These are phyloP conservation scores for Pseudozyma sp. DNA, from an alignment of 1,284 basidiomycete genomes.

Conservation along the genomic window DNA sequence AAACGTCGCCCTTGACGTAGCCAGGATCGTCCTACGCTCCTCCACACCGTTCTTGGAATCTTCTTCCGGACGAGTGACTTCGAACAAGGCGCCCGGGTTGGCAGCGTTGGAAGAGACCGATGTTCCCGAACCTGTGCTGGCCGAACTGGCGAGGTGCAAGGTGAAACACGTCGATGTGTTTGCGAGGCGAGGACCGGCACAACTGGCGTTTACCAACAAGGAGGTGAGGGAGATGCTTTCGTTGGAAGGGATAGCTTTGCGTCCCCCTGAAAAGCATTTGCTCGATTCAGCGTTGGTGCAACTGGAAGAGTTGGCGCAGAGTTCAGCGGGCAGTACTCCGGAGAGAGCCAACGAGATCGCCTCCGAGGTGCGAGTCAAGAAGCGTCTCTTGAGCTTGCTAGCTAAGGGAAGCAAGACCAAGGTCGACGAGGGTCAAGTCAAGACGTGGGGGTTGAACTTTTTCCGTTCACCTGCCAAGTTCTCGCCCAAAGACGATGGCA, in stretches of 20 bases:
- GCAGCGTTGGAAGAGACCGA: conserved; percentile 80
- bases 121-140: conserved; percentile 81
- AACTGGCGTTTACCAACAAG: conserved; percentile 93
- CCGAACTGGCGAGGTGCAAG: conserved; percentile 75
- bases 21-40: conserved; percentile 82
- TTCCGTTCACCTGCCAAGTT: conserved; percentile 60
- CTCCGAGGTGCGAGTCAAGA: conserved; percentile 69
- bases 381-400: conserved; percentile 75
- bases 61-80: conserved; percentile 11
- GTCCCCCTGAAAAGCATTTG: conserved; percentile 66
- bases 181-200: conserved; percentile 85
- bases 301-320: conserved; percentile 43
- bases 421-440: conserved; percentile 28
- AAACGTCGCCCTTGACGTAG: conserved; percentile 94
- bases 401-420: conserved; percentile 75
- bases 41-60: conserved; percentile 45
- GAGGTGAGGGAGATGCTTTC: conserved; percentile 91
- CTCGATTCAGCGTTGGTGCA: conserved; percentile 66
- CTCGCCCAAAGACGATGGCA: conserved; percentile 10
- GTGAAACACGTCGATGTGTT: conserved; percentile 85
- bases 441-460: conserved; percentile 60
- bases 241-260: conserved; percentile 79
- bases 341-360: conserved; percentile 26
- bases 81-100: conserved; percentile 66
- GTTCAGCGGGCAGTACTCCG: conserved; percentile 10